Base-by-base conservation (phyloP, 108 stramenopile genomes). In the Nitzschia sp. region DNA sequence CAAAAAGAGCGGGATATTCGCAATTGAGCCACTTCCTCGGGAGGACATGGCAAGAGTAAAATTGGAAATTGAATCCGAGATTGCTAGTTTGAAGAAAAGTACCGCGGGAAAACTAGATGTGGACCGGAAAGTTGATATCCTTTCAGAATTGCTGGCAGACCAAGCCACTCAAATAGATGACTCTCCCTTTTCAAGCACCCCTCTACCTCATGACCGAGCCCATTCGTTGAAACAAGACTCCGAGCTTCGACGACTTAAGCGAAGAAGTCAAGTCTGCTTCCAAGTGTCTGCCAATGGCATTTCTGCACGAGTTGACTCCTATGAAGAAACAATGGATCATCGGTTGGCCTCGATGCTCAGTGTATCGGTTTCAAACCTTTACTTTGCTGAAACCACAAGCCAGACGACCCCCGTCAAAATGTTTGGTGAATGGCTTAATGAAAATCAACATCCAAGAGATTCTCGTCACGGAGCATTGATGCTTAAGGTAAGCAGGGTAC, bases 381-480 rank as follows among this genome's bases (percentile, higher is more conserved):
- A 84, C 54, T 37, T 88, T 9, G 79, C 85, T 14, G 93, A 95
- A 67, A 87, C 87, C 15, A 74, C 92, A 14, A 95, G 89, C 43
- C 67, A 61, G 34, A 51, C 64, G 10, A 63, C 57, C 41, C 87
- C 89, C 7, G 66, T 87, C 8, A 95, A 95, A 57, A 81, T 91
- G 78, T 26, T 91, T 51, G 89, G 89, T 17, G 93, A 95, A 67
- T 95, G 93, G 93, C 51, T 85, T 38, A 92, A 90, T 52, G 89
- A 90, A 41, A 51, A 42, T 7, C 82, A 88, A 19, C 93, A 95
- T 67, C 93, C 93, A 6, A 73, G 90, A 48, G 89, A 92, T 65
- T 63, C 80, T 25, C 75, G 69, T 21, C 85, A 87, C 48, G 93
- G 90, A 5, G 69, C 89, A 6, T 51, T 92, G 51, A 89, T 86